Evolutionary conservation across 768 basidiomycete species (phyloP), one percentile per base, ranked within the genome.

Genomic region (Candolleomyces efflorescens): DNA sequence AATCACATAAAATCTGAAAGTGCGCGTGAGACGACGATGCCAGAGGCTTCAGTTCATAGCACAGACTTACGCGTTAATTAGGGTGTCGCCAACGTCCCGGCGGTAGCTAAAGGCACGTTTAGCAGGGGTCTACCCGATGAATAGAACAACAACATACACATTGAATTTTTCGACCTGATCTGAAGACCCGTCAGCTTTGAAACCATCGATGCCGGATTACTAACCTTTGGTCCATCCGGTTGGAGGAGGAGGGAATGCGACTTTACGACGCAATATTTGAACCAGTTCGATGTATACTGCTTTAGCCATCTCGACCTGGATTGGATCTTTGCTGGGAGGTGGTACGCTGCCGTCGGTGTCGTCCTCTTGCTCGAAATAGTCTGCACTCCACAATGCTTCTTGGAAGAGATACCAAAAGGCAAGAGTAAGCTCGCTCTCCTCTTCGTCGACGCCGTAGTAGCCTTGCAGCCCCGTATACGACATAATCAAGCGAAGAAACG

Each of bases 391-490:
- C 23, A 93, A 69, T 1, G 91, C 84, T 67, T 98, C 94, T 69
- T 96, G 94, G 56, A 96, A 82, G 41, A 92, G 74, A 61, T 92
- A 95, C 89, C 95, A 96, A 64, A 95, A 95, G 1, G 84, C 84
- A 2, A 96, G 79, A 2, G 89, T 89, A 77, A 88, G 81, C 70
- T 95, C 92, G 64, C 90, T 94, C 66, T 90, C 87, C 50, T 92
- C 89, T 67, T 95, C 94, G 48, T 95, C 93, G 0, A 82, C 80
- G 1, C 89, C 90, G 65, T 87, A 92, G 59, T 83, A 84, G 0
- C 92, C 92, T 0, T 86, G 83, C 10, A 76, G 70, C 1, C 84
- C 86, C 0, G 91, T 92, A 60, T 90, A 89, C 17, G 84, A 79
- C 18, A 97, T 71, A 50, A 95, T 68, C 11, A 90, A 69, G 4